These are phyloP conservation scores for Saksenaea oblongispora DNA, from an alignment of 371 early-diverging fungal species.

Conservation along the genomic window DNA sequence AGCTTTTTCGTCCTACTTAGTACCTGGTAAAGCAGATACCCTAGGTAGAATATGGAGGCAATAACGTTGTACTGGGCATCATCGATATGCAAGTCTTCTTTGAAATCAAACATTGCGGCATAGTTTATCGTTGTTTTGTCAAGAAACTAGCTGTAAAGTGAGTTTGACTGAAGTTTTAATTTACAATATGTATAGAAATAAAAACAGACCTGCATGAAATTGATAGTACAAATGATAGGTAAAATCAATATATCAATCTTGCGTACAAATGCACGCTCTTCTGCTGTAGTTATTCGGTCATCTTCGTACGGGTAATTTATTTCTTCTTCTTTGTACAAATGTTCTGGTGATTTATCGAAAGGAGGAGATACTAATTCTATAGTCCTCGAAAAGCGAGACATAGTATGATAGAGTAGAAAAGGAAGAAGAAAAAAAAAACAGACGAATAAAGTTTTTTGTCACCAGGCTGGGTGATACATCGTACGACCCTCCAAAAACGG, in stretches of 20 bases:
- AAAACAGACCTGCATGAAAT: constrained; percentile 34
- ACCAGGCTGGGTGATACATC: too few relatives aligned
- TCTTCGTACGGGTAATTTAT: background rate
- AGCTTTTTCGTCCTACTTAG: background rate
- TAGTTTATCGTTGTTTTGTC: background rate
- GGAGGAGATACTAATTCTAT: background rate
- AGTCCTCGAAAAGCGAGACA: background rate
- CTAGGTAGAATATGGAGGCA: constrained; percentile 1
- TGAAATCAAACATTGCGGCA: background rate
- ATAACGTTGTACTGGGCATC: background rate
- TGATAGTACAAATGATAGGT: constrained; percentile 38
- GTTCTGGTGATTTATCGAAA: background rate
- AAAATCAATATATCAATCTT: constrained; percentile 37
- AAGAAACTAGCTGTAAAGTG: background rate
- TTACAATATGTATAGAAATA: background rate
- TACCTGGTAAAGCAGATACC: constrained; percentile 45
- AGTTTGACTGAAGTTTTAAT: background rate
- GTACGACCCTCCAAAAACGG: too few relatives aligned
- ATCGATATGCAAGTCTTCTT: background rate
- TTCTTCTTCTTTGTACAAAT: background rate
- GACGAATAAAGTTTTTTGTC: background rate
- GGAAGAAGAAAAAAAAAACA: background rate
- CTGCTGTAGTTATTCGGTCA: constrained; percentile 20
- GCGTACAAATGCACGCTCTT: constrained; percentile 38
- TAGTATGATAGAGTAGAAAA: background rate